A percentile compares a stretch with the other conserved stretches of the same genome.
Evolutionary conservation across 1,139 yeast genomes (phyloP).

Genomic region (Geotrichum australiense): DNA sequence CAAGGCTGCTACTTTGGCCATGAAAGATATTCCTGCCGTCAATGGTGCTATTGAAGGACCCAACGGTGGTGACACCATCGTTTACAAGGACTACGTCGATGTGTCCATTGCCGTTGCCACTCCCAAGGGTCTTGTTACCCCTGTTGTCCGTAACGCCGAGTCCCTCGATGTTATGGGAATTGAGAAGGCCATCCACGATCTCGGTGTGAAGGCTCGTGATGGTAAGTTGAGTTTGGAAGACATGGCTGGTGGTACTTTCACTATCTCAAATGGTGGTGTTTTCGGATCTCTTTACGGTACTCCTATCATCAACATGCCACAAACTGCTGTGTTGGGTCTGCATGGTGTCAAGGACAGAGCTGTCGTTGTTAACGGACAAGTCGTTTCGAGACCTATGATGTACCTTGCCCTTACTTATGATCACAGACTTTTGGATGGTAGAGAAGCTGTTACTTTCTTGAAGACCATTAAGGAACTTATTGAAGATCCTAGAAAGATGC

Average conservation of each 20-base stretch:
- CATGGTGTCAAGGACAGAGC: slow-evolving; percentile 99
- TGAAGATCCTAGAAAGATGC: slow-evolving; percentile 99
- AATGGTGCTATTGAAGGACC: slow-evolving; percentile 84
- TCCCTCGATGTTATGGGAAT: slow-evolving; percentile 81
- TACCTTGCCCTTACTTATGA: slow-evolving; percentile 97
- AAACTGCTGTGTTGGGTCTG: slow-evolving; percentile 94
- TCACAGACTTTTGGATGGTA: slow-evolving; percentile 96
- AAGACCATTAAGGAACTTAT: slow-evolving; percentile 93
- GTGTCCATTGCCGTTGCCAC: slow-evolving; percentile 97
- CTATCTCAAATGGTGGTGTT: slow-evolving; percentile 98
- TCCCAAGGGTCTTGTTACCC: slow-evolving; percentile 98
- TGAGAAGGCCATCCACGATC: slow-evolving; percentile 73
- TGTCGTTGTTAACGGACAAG: slow-evolving; percentile 91
- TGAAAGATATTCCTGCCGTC: slow-evolving; percentile 91
- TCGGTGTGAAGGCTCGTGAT: slow-evolving; percentile 94
- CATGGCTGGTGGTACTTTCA: slow-evolving; percentile 99
- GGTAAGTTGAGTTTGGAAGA: slow-evolving; percentile 95
- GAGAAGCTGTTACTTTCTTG: slow-evolving; percentile 97
- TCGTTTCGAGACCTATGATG: slow-evolving; percentile 99
- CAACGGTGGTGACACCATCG: slow-evolving; percentile 76
- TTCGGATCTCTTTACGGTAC: slow-evolving; percentile 98
- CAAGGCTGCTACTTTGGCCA: slow-evolving; percentile 87
- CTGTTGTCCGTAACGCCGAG: slow-evolving; percentile 96
- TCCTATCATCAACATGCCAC: slow-evolving; percentile 97
- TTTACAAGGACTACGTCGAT: slow-evolving; percentile 93